phyloP scores from a whole-genome alignment of 1,139 yeast genomes.

The Kodamaea plutei region DNA sequence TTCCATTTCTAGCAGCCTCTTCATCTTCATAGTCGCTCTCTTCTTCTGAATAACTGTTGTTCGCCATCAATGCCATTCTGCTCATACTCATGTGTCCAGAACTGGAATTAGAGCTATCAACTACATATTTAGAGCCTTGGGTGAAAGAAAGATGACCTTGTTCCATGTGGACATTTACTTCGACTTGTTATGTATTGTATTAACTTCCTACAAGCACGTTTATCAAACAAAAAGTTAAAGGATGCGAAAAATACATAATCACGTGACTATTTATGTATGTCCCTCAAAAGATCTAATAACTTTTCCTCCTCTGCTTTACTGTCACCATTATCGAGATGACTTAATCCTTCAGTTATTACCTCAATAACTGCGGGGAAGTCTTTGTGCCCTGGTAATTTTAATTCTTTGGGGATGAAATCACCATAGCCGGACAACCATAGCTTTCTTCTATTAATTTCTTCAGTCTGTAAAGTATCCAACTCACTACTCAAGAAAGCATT shows the following conservation, averaged over 20 bases:
- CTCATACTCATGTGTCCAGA: constrained; percentile 6
- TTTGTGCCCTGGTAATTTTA: constrained; percentile 37
- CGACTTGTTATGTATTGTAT: background rate
- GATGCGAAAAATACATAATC: background rate
- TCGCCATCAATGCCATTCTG: constrained; percentile 5
- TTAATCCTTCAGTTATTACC: constrained; percentile 43
- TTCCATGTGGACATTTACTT: constrained; percentile 4
- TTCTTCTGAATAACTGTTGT: constrained; percentile 8
- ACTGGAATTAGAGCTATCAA: background rate
- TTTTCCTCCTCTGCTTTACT: constrained; percentile 18
- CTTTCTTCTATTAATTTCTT: constrained; percentile 33
- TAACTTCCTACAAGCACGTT: too few relatives aligned
- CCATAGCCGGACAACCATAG: constrained; percentile 40
- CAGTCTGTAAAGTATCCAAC: constrained; percentile 29
- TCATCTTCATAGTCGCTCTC: constrained; percentile 13
- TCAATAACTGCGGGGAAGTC: constrained; percentile 39
- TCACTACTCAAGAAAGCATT: constrained; percentile 34
- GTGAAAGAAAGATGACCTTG: constrained; percentile 11
- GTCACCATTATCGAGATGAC: constrained; percentile 24
- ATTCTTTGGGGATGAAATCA: constrained; percentile 40
- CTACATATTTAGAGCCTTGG: constrained; percentile 5
- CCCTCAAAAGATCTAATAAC: constrained; percentile 20
- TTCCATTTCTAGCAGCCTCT: constrained; percentile 11
- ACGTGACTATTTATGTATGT: constrained; percentile 2
- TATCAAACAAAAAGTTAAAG: too few relatives aligned